These are phyloP conservation scores for Phycomyces blakesleeanus DNA, from an alignment of 192 early-diverging fungal species.

Conservation along the genomic window DNA sequence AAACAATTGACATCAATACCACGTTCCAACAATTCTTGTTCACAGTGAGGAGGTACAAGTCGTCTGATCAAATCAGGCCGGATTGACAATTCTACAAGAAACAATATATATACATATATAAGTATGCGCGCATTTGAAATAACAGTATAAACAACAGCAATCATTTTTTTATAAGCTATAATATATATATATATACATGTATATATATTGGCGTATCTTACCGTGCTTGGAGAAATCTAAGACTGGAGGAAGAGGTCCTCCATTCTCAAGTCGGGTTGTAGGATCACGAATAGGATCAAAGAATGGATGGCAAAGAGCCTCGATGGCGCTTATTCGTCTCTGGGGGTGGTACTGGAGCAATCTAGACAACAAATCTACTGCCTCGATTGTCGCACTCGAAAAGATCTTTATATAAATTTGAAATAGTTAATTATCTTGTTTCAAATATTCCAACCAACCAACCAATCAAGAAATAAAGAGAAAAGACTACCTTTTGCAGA, in stretches of 20 bases:
- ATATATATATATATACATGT: neutral
- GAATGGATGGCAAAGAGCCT: slow-evolving; percentile 91
- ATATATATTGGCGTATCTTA: slow-evolving; percentile 25
- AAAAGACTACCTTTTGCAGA: slow-evolving; percentile 79
- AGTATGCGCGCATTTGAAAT: too few species aligned
- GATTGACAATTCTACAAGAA: slow-evolving; percentile 89
- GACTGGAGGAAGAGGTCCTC: slow-evolving; percentile 76
- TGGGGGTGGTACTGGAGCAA: slow-evolving; percentile 91
- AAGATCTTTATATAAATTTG: slow-evolving; percentile 74
- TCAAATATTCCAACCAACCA: too few species aligned
- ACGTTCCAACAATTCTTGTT: slow-evolving; percentile 49
- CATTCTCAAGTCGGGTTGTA: slow-evolving; percentile 76
- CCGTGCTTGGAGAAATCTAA: slow-evolving; percentile 85
- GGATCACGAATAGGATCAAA: slow-evolving; percentile 94
- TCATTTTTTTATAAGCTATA: too few species aligned
- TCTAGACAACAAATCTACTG: slow-evolving; percentile 77
- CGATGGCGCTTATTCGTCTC: slow-evolving; percentile 80
- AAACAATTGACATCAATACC: slow-evolving; percentile 80
- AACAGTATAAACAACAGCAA: too few species aligned
- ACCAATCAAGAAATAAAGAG: too few species aligned
- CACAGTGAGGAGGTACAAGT: slow-evolving; percentile 84
- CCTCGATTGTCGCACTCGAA: slow-evolving; percentile 63
- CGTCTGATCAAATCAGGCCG: slow-evolving; percentile 72
- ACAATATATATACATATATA: too few species aligned
- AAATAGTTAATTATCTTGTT: too few species aligned